These are phyloP conservation scores for Skeletonema grethae DNA, from an alignment of 108 stramenopile species.

Conservation along the genomic window DNA sequence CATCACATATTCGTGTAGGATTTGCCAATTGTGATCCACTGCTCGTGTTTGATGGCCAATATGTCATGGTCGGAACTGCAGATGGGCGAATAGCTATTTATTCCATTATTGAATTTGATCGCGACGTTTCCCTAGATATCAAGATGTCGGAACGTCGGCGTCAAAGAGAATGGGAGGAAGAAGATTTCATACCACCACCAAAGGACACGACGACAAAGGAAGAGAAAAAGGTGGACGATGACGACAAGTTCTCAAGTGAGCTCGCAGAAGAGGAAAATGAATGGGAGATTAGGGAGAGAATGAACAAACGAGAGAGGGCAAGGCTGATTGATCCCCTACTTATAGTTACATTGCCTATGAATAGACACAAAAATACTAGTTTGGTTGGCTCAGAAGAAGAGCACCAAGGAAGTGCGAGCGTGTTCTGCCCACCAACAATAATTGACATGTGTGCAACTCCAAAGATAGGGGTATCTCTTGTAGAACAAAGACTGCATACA, in stretches of 20 bases:
- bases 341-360: conserved; percentile 13
- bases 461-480: conserved; percentile 11
- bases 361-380: conserved; percentile 1
- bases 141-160: conserved; percentile 31
- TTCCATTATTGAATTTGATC: conserved; percentile 30
- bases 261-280: conserved; percentile 25
- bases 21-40: conserved; percentile 38
- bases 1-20: conserved; percentile 30
- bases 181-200: conserved; percentile 12
- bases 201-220: conserved; percentile 1
- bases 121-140: conserved; percentile 29
- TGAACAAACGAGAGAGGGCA: conserved; percentile 13
- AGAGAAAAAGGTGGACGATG: conserved; percentile 15
- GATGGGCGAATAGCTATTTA: conserved; percentile 44
- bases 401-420: conserved; percentile 1
- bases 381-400: background rate
- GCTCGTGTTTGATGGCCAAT: conserved; percentile 23
- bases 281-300: conserved; percentile 22
- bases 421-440: conserved; percentile 19
- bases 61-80: conserved; percentile 27
- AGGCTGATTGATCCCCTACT: conserved; percentile 21
- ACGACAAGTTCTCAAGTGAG: conserved; percentile 1
- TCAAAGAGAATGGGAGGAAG: conserved; percentile 40
- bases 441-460: conserved; percentile 46
- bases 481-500: conserved; percentile 9